These are phyloP conservation scores for Penicillium maclennaniae DNA, from an alignment of 495 filamentous ascomycete genomes.

Conservation along the genomic window DNA sequence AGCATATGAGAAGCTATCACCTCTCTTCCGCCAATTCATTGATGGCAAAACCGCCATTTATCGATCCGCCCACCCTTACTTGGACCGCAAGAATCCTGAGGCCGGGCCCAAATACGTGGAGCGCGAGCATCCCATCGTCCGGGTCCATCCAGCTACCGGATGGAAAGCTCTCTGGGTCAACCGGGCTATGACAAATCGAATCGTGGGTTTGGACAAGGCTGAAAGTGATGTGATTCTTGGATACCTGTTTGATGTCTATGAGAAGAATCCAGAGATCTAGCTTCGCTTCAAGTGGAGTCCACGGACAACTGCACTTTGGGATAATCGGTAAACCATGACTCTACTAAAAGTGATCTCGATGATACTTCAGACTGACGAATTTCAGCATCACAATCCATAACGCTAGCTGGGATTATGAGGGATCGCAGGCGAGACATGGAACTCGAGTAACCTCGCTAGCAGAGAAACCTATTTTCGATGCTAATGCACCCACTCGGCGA, in stretches of 20 bases:
- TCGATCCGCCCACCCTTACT: constrained; percentile 61
- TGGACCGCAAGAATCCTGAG: constrained; percentile 58
- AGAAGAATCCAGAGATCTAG: constrained; percentile 65
- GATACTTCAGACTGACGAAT: constrained; percentile 51
- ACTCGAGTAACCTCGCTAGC: constrained; percentile 63
- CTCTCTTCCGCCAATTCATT: constrained; percentile 64
- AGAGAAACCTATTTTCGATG: constrained; percentile 62
- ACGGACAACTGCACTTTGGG: constrained; percentile 58
- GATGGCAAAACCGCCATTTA: constrained; percentile 66
- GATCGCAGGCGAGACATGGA: constrained; percentile 57
- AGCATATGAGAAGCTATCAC: constrained; percentile 69
- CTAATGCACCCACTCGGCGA: constrained; percentile 53
- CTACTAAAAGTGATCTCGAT: constrained; percentile 51
- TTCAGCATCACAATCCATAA: constrained; percentile 63
- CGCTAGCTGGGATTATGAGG: constrained; percentile 65
- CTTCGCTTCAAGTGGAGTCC: constrained; percentile 64
- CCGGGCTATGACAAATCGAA: constrained; percentile 58
- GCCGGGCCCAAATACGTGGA: constrained; percentile 62
- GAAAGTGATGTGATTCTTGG: constrained; percentile 66
- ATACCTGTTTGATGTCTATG: constrained; percentile 62
- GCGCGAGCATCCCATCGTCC: constrained; percentile 63
- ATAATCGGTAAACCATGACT: constrained; percentile 51
- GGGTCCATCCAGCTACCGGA: constrained; percentile 67
- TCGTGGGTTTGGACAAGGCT: constrained; percentile 61
- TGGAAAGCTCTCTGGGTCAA: constrained; percentile 73